These are phyloP conservation scores for Moesziomyces sp. DNA, from an alignment of 1,284 basidiomycete species.

Conservation along the genomic window DNA sequence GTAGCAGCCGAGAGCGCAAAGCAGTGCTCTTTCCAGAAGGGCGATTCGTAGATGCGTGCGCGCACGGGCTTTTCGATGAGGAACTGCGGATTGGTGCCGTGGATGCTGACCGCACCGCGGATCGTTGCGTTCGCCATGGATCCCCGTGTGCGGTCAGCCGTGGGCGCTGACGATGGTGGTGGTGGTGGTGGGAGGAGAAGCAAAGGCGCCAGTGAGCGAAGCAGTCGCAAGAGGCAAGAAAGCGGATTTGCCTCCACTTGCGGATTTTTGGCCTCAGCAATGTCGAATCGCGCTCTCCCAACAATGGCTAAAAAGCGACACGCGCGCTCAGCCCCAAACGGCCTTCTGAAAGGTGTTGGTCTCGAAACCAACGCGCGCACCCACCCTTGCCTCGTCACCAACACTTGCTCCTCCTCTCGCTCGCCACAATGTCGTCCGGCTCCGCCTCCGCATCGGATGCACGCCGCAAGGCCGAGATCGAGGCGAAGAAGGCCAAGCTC, in stretches of 20 bases:
- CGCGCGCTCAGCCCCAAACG: not conserved
- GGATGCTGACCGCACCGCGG: constrained; percentile 82
- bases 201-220: too few relatives aligned
- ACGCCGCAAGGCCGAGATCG: constrained; percentile 80
- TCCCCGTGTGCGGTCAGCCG: too few relatives aligned
- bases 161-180: too few relatives aligned
- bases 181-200: too few relatives aligned
- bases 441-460: constrained; percentile 57
- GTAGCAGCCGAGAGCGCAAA: constrained; percentile 77
- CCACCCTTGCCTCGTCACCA: not conserved
- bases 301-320: too few relatives aligned
- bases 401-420: not conserved
- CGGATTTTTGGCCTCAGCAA: too few relatives aligned
- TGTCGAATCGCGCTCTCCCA: too few relatives aligned
- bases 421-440: constrained; percentile 21
- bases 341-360: constrained; percentile 18
- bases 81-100: constrained; percentile 89
- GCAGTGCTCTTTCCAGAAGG: constrained; percentile 88
- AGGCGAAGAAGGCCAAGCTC: constrained; percentile 88
- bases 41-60: constrained; percentile 92
- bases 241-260: too few relatives aligned
- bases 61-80: constrained; percentile 97
- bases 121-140: constrained; percentile 85
- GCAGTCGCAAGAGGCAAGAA: too few relatives aligned
- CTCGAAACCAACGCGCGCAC: not conserved